These are phyloP conservation scores for Suillus clintonianus DNA, from an alignment of 768 basidiomycete genomes.

Conservation along the genomic window DNA sequence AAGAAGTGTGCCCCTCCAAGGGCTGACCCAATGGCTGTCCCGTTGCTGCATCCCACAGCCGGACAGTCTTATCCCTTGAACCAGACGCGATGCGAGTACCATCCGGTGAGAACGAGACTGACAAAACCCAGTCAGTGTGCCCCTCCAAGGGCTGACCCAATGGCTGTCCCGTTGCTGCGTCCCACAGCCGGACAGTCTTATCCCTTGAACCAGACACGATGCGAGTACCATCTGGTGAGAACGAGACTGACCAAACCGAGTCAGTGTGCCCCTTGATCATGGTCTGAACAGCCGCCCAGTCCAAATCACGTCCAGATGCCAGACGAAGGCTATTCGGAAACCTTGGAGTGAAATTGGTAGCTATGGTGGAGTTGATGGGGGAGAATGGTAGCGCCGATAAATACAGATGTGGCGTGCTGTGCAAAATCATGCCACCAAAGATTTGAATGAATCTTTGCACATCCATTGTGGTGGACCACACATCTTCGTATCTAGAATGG, in stretches of 20 bases:
- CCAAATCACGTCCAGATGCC: conserved; percentile 1
- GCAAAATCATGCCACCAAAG: conserved; percentile 12
- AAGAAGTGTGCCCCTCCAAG: not conserved
- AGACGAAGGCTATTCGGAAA: conserved; percentile 2
- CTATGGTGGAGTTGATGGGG: conserved; percentile 22
- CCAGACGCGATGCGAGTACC: not conserved
- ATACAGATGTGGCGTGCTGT: conserved; percentile 25
- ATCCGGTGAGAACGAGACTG: not conserved
- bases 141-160: not conserved
- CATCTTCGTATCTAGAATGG: not conserved
- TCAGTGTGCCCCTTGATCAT: not conserved
- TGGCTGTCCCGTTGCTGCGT: not conserved
- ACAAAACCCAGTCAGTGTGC: not conserved
- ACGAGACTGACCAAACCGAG: not conserved
- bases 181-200: not conserved
- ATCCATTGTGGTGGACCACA: conserved; percentile 4
- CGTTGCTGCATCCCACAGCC: not conserved
- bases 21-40: not conserved
- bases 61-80: not conserved
- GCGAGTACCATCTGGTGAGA: not conserved
- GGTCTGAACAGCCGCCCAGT: conserved; percentile 19
- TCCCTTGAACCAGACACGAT: not conserved
- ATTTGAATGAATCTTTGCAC: conserved; percentile 11
- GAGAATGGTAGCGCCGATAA: conserved; percentile 24
- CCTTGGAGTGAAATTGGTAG: not conserved